phyloP scores from a whole-genome alignment of 176 grass and related monocot species.

The Carex myosuroides region DNA sequence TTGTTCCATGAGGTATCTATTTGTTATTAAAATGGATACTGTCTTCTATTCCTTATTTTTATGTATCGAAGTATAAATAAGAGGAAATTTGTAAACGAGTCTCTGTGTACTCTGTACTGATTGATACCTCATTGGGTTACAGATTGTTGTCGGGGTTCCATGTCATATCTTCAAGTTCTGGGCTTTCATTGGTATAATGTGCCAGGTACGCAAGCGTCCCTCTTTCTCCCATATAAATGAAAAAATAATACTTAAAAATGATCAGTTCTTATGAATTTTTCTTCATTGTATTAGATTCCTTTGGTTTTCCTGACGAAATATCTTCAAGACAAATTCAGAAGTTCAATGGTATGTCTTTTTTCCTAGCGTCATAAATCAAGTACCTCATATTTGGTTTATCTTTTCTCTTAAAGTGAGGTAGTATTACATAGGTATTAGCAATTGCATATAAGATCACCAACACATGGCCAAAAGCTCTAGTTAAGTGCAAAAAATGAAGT shows the following conservation, averaged over 20 bases:
- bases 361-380: background rate
- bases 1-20: constrained; percentile 89
- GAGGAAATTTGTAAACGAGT: background rate
- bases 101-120: background rate
- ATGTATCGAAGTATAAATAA: background rate
- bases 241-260: background rate
- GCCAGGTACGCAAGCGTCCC: constrained; percentile 45
- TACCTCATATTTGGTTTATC: background rate
- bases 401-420: background rate
- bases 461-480: background rate
- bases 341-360: constrained; percentile 54
- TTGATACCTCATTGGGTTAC: constrained; percentile 27
- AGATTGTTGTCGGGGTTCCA: constrained; percentile 81
- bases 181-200: constrained; percentile 91
- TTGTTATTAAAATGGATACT: background rate
- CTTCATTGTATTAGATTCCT: constrained; percentile 49
- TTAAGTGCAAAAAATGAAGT: background rate
- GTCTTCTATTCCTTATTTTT: background rate
- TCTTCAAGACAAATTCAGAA: constrained; percentile 73
- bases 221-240: background rate
- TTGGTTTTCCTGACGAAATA: constrained; percentile 78
- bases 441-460: background rate
- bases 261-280: constrained; percentile 27
- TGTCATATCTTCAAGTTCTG: constrained; percentile 98
- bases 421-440: background rate